Evolutionary conservation across 2,329 filamentous ascomycete species (phyloP).

Genomic region (Neofusicoccum ribis): DNA sequence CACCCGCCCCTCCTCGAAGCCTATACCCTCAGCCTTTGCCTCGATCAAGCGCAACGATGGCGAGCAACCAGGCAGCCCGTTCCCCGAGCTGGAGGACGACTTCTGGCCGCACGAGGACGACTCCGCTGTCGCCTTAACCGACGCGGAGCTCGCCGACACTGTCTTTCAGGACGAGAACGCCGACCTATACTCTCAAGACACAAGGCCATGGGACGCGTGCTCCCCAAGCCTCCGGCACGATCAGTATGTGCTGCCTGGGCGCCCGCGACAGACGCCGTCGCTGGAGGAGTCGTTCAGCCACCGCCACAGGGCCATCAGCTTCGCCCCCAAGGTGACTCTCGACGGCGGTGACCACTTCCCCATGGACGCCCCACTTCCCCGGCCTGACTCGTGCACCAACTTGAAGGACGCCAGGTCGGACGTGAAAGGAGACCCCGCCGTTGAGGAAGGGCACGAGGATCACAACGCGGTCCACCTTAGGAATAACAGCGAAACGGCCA

Average conservation of each 20-base stretch:
- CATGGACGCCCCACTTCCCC: constrained; percentile 41
- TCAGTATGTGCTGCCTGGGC: neutral
- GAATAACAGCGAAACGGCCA: constrained; percentile 28
- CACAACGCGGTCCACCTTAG: constrained; percentile 19
- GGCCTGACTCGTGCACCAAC: constrained; percentile 19
- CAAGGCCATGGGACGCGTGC: constrained; percentile 24
- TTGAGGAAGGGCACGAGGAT: constrained; percentile 26
- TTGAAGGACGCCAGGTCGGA: neutral
- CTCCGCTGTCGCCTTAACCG: constrained; percentile 26
- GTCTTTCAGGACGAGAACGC: constrained; percentile 23
- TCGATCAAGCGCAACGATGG: constrained; percentile 27
- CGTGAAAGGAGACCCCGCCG: constrained; percentile 22
- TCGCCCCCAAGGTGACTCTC: constrained; percentile 41
- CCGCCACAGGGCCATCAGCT: constrained; percentile 43
- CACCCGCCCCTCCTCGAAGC: constrained; percentile 36
- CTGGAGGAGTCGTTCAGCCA: constrained; percentile 28
- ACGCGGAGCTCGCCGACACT: constrained; percentile 25
- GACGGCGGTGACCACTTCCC: constrained; percentile 41
- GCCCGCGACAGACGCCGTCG: neutral
- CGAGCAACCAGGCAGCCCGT: constrained; percentile 24
- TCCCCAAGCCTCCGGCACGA: constrained; percentile 23
- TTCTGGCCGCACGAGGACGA: constrained; percentile 27
- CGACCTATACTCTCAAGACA: constrained; percentile 23
- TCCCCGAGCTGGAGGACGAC: constrained; percentile 21
- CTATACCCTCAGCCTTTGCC: constrained; percentile 38